Evolutionary conservation across 768 basidiomycete species (phyloP), one percentile per base, ranked within the genome.

Genomic region (Mycena leptocephala): DNA sequence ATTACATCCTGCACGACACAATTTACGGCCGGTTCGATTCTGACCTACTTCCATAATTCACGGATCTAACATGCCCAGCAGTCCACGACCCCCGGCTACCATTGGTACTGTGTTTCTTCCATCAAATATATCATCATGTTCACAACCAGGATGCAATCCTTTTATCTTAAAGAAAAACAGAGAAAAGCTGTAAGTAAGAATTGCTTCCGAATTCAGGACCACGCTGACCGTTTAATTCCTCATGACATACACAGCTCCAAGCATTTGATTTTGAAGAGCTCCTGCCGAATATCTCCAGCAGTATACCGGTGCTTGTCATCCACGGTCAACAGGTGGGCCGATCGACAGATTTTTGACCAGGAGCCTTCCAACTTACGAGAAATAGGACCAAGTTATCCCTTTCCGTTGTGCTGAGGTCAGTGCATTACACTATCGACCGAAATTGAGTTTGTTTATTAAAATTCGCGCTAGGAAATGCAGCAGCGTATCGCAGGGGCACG

Each of bases 301-400:
- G 64, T 48, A 56, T 55, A 22, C 66, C 30, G 35, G 61, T 69
- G 1, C 72, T 74, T 30, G 39, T 74, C 48, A 74, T 74, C n/a
- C 74, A 75, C 30, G 74, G 74, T 26, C 32, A 55, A 30, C 43
- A 74, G 39, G 72, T 73, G 9, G 11, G 64, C 32, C 51, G 51
- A 35, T 16, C 56, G 16, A 22, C 53, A 13, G 7, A 20, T 2
- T 48, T 39, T 24, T 32, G 41, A 35, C 20, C 30, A 33, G 26
- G 20, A 32, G 28, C 20, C 66, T 24, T 35, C 16, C 5, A 35
- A 30, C 59, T 71, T 20, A 41, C 26, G 33, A 26, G 37, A 65
- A 77, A 72, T 73, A 76, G 30, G 83, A 83, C 46, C 46, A 69
- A n/a, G 58, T 82, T 20, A 67, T 82, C 22, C 82, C 83, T 5